Conservation (phyloP, 1,284 basidiomycete genomes). For the Rhodotorula sp. region DNA sequence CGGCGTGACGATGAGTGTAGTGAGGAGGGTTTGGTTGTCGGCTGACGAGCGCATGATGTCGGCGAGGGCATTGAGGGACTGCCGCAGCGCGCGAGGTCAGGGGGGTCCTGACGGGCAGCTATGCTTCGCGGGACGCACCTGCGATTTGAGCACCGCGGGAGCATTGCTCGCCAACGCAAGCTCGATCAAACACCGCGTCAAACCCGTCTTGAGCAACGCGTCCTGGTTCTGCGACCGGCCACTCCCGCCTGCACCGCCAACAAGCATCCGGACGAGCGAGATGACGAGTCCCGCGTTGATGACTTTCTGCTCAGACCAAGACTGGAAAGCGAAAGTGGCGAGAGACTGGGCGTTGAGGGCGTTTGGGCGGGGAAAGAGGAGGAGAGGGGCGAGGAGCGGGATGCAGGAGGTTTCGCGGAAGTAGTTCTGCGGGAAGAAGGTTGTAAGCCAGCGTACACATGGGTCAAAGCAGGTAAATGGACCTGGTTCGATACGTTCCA, state of each 20-base stretch:
- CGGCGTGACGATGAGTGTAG: constrained; percentile 51
- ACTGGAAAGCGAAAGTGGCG: constrained; percentile 91
- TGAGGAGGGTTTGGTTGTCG: constrained; percentile 56
- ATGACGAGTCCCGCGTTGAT: constrained; percentile 74
- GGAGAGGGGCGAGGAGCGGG: constrained; percentile 71
- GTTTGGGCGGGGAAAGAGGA: constrained; percentile 78
- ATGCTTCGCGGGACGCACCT: no score
- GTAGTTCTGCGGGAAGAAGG: constrained; percentile 67
- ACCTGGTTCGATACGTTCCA: constrained; percentile 97
- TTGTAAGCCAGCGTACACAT: neutral
- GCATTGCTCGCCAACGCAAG: constrained; percentile 87
- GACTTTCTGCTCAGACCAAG: constrained; percentile 90
- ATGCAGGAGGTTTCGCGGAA: constrained; percentile 90
- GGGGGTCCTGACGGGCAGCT: no score
- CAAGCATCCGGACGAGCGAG: constrained; percentile 64
- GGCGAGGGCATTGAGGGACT: constrained; percentile 75
- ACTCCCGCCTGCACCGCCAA: constrained; percentile 51
- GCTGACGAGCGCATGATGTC: constrained; percentile 54
- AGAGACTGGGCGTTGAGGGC: constrained; percentile 54
- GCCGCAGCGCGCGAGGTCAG: constrained; percentile 43
- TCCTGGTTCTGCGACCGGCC: constrained; percentile 48
- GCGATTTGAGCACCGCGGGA: constrained; percentile 79
- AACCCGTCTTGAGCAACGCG: constrained; percentile 59
- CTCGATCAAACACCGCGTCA: constrained; percentile 81
- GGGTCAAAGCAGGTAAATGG: constrained; percentile 36